Percentiles rank a stretch among this genome's conserved stretches.
These are phyloP conservation scores for Nicotiana tomentosiformis DNA, from an alignment of 257 asterid genomes.

Conservation along the genomic window DNA sequence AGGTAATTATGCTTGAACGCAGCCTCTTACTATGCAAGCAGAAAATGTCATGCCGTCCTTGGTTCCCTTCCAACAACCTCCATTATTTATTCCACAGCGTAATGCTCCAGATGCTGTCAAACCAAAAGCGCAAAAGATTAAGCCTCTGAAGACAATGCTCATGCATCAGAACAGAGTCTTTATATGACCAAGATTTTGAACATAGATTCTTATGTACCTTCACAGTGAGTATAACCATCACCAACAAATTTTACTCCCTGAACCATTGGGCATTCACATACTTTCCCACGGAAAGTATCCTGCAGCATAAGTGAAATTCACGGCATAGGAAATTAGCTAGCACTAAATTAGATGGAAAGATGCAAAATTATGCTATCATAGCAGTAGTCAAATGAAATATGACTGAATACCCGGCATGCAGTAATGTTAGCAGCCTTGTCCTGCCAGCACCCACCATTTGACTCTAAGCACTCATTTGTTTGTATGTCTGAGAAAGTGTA, in stretches of 20 bases:
- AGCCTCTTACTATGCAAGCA: constrained; percentile 77
- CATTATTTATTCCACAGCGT: constrained; percentile 75
- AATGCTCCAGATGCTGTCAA: constrained; percentile 80
- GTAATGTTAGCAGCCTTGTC: constrained; percentile 68
- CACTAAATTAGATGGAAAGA: neutral
- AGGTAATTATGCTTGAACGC: constrained; percentile 6
- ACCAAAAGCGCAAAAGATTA: constrained; percentile 6
- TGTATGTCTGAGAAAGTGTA: constrained; percentile 52
- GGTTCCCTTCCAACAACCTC: constrained; percentile 90
- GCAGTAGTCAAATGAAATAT: neutral
- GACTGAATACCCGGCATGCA: constrained; percentile 74
- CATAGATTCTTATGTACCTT: constrained; percentile 37
- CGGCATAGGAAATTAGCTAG: neutral
- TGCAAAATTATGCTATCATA: neutral
- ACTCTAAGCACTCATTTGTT: constrained; percentile 80
- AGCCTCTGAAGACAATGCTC: neutral
- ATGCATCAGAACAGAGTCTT: neutral
- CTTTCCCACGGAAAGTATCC: constrained; percentile 96
- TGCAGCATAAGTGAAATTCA: constrained; percentile 16
- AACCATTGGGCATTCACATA: constrained; percentile 84
- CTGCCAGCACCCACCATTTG: constrained; percentile 99
- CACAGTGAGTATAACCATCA: constrained; percentile 90
- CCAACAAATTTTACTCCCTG: constrained; percentile 79
- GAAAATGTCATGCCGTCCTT: constrained; percentile 68
- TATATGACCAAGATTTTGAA: neutral